A percentile compares a stretch with the other conserved stretches of the same genome.
Conservation (phyloP, 1,284 basidiomycete species). For the Melampsora americana region DNA sequence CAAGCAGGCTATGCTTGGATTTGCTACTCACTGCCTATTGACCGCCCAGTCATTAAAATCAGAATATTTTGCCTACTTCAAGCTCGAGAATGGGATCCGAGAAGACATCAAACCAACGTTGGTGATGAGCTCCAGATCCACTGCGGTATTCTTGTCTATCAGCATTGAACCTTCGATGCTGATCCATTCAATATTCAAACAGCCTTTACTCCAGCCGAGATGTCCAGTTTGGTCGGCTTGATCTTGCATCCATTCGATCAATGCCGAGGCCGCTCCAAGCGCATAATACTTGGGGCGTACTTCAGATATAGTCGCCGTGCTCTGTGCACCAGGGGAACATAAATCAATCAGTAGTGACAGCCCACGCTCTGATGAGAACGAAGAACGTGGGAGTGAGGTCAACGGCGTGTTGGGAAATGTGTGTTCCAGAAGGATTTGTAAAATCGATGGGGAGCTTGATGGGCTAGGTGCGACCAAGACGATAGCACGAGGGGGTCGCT, state of each 20-base stretch:
- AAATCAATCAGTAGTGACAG: slow-evolving; percentile 16
- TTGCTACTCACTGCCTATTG: slow-evolving; percentile 32
- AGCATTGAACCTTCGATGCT: slow-evolving; percentile 43
- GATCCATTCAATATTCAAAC: slow-evolving; percentile 37
- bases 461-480: slow-evolving; percentile 38
- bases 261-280: slow-evolving; percentile 39
- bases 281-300: slow-evolving; percentile 39
- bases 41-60: not conserved
- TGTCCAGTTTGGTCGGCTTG: slow-evolving; percentile 26
- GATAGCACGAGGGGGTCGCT: slow-evolving; percentile 34
- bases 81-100: not conserved
- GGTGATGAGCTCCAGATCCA: slow-evolving; percentile 37
- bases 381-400: slow-evolving; percentile 23
- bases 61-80: too few species aligned
- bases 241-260: slow-evolving; percentile 39
- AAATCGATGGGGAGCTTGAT: slow-evolving; percentile 21
- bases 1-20: slow-evolving; percentile 29
- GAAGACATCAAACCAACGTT: slow-evolving; percentile 30
- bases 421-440: slow-evolving; percentile 34
- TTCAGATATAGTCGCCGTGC: slow-evolving; percentile 27
- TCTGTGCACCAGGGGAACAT: slow-evolving; percentile 19
- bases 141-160: slow-evolving; percentile 32
- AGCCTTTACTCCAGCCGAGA: slow-evolving; percentile 22
- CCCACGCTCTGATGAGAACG: slow-evolving; percentile 31
- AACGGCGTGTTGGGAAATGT: slow-evolving; percentile 19